Conservation (phyloP, 331 rosid genomes). For the Acacia pycnantha region DNA sequence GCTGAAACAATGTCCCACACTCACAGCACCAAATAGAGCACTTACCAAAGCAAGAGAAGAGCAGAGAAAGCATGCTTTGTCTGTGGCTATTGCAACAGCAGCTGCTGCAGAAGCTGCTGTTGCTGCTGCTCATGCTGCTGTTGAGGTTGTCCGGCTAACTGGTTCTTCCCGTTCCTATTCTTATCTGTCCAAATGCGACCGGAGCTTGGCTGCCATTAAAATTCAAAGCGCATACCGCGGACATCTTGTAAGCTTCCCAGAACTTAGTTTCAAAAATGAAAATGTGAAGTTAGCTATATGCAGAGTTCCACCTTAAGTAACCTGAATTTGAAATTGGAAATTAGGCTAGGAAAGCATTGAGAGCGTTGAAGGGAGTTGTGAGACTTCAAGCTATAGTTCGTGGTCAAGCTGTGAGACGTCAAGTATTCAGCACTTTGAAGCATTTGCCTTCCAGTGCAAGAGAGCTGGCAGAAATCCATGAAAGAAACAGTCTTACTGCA, state of each 20-base stretch:
- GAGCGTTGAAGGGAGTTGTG: conserved; percentile 83
- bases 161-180: conserved; percentile 36
- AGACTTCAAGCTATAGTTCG: conserved; percentile 84
- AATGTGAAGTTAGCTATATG: not conserved
- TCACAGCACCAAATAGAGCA: conserved; percentile 49
- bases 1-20: conserved; percentile 47
- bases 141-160: conserved; percentile 79
- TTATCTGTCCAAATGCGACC: conserved; percentile 35
- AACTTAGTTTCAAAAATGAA: not conserved
- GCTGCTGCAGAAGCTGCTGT: conserved; percentile 96
- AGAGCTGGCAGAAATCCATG: conserved; percentile 29
- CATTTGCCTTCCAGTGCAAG: conserved; percentile 30
- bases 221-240: conserved; percentile 77
- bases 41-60: conserved; percentile 62
- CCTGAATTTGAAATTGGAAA: conserved; percentile 23
- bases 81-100: conserved; percentile 79
- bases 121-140: conserved; percentile 93
- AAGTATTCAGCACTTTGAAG: conserved; percentile 33
- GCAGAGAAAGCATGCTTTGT: conserved; percentile 76
- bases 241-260: conserved; percentile 68
- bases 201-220: conserved; percentile 63
- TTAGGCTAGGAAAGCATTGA: conserved; percentile 87
- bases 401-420: conserved; percentile 78
- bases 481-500: conserved; percentile 27
- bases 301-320: not conserved